Evolutionary conservation across 305 asterid species (phyloP), one percentile per base, ranked within the genome.

Genomic region (Rubia tinctorum): DNA sequence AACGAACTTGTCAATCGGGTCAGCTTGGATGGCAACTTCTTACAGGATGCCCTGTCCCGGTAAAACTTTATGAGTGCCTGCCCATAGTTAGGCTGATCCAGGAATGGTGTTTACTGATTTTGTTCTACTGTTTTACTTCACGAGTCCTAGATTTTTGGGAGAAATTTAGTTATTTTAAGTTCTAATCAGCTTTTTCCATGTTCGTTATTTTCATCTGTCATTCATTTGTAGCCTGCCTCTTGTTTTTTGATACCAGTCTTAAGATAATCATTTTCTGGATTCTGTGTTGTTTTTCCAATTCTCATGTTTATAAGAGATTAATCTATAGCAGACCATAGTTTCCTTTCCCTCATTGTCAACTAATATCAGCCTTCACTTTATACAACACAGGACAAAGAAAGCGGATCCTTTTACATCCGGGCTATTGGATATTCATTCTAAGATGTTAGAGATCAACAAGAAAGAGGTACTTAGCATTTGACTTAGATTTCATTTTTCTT

Each of bases 21-120:
- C 76, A 92, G 97, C 83, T 81, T 87, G 90, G 96, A 90, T 75
- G 87, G 91, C n/a, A 72, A 90, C 56, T 95, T 95, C 83, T 80
- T 95, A 53, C 97, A 95, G 80, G 91, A 95, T 49, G 86, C 99
- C 2, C 96, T 95, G 43, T 88, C 98, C 79, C 85, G 99, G 98
- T 95, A 73, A 27, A 14, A 30, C 20, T 30, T 53, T 69, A 7
- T 25, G 22, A 6, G n/a, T 8, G 20, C 39, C 3, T 15, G 9
- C n/a, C n/a, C n/a, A n/a, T n/a, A n/a, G n/a, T n/a, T 47, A 11
- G 15, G 55, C 55, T 47, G 14, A 18, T 10, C 64, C 6, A 56
- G 14, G 30, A 22, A 20, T 71, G 18, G 23, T 56, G 14, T 30
- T 30, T 30, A 30, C 20, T 60, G 18, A 39, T 61, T 14, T 27